A percentile compares a stretch with the other conserved stretches of the same genome.
These are phyloP conservation scores for Malus fusca DNA, from an alignment of 306 rosid species.

Conservation along the genomic window DNA sequence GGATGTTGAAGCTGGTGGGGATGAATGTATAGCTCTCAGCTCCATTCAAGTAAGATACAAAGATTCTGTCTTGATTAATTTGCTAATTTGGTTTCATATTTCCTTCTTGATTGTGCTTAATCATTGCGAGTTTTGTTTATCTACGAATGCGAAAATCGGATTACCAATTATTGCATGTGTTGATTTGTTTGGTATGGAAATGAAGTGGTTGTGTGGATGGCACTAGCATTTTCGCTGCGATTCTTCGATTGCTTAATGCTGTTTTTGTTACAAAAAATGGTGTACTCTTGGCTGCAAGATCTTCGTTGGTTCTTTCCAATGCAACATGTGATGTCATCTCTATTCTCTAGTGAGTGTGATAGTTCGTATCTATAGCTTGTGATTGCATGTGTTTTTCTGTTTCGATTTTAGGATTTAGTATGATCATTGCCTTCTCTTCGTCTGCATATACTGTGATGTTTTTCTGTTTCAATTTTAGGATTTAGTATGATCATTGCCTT, in stretches of 20 bases:
- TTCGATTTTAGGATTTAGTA: not conserved
- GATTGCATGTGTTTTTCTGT: constrained; percentile 4
- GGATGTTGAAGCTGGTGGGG: constrained; percentile 3
- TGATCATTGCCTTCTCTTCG: not conserved
- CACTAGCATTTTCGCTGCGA: not conserved
- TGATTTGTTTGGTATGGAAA: not conserved
- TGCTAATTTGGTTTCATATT: not conserved
- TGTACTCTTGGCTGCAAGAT: too few relatives aligned
- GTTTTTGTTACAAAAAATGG: not conserved
- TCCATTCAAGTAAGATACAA: constrained; percentile 34
- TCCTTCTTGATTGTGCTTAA: not conserved
- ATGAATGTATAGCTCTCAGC: constrained; percentile 6
- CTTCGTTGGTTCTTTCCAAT: not conserved
- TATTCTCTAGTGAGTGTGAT: not conserved
- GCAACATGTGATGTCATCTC: constrained; percentile 15
- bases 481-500: not conserved
- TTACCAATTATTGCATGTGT: not conserved
- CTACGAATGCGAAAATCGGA: not conserved
- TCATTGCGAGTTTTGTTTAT: not conserved
- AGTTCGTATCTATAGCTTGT: constrained; percentile 1
- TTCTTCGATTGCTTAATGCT: not conserved
- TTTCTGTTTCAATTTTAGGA: constrained; percentile 2
- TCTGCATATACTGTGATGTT: not conserved
- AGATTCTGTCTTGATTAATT: not conserved
- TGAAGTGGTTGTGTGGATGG: not conserved